These are phyloP conservation scores for Colletotrichum sp. DNA, from an alignment of 2,329 filamentous ascomycete species.

Conservation along the genomic window DNA sequence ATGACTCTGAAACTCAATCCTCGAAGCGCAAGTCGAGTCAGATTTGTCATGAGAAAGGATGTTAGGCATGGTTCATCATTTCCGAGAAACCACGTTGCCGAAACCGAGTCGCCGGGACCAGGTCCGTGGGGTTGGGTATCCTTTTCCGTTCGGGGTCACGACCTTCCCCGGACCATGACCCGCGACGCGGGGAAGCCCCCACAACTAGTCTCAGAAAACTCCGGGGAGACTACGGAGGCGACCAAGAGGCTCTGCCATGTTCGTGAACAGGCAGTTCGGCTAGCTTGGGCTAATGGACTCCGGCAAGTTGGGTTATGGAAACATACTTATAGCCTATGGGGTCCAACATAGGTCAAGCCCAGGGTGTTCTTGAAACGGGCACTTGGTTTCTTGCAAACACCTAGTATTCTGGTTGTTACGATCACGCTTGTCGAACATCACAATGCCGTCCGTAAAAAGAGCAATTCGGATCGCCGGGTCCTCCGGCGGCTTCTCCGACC, in stretches of 20 bases:
- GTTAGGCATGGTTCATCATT: not conserved
- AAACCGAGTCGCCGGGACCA: not conserved
- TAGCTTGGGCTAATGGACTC: not conserved
- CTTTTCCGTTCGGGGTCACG: not conserved
- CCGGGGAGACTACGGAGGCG: not conserved
- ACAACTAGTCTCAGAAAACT: not conserved
- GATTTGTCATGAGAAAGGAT: not conserved
- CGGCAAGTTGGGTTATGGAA: not conserved
- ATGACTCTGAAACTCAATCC: not conserved
- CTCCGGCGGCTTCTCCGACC: constrained; percentile 43
- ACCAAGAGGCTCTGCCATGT: not conserved
- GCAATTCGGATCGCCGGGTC: constrained; percentile 43
- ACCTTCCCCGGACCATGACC: not conserved
- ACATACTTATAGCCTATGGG: not conserved
- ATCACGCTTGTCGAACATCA: not conserved
- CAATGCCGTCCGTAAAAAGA: constrained; percentile 32
- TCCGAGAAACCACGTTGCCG: not conserved
- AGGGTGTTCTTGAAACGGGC: not conserved
- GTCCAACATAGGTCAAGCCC: not conserved
- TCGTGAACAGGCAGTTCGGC: not conserved
- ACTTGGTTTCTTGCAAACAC: not conserved
- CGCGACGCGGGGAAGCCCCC: not conserved
- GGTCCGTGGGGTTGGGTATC: not conserved
- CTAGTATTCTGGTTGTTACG: not conserved
- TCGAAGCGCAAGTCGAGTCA: not conserved